Evolutionary conservation across 2,329 filamentous ascomycete species (phyloP).

Genomic region (Epichloe elymi): DNA sequence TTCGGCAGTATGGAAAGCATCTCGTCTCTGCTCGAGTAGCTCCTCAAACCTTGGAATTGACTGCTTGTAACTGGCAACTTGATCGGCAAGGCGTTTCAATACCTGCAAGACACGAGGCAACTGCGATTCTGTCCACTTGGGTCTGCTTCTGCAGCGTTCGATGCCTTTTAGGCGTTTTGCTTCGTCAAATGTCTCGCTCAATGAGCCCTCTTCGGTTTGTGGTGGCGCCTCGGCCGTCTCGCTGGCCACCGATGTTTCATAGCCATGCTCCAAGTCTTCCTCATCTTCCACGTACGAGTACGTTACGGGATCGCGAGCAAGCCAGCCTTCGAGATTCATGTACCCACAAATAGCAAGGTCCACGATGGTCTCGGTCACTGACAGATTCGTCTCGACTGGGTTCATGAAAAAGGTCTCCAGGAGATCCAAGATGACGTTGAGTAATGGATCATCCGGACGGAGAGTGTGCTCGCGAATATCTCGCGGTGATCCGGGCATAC

Average conservation of each 20-base stretch:
- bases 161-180: constrained; percentile 31
- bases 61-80: constrained; percentile 48
- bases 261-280: constrained; percentile 11
- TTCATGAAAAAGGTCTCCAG: constrained; percentile 79
- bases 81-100: constrained; percentile 46
- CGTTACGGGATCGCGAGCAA: constrained; percentile 57
- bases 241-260: constrained; percentile 5
- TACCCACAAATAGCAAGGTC: constrained; percentile 75
- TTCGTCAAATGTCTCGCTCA: constrained; percentile 10
- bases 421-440: constrained; percentile 54
- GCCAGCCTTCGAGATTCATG: constrained; percentile 80
- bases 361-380: constrained; percentile 70
- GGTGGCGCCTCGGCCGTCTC: not conserved
- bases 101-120: constrained; percentile 42
- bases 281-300: constrained; percentile 37
- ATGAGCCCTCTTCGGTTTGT: not conserved
- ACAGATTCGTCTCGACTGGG: constrained; percentile 79
- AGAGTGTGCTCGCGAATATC: constrained; percentile 50
- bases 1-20: constrained; percentile 50
- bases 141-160: constrained; percentile 37
- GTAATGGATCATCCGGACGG: constrained; percentile 46
- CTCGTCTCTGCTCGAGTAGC: constrained; percentile 50
- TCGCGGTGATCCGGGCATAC: constrained; percentile 45
- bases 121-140: constrained; percentile 37
- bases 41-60: constrained; percentile 61